Evolutionary conservation across 2,329 filamentous ascomycete genomes (phyloP).

Genomic region (Plenodomus lindquistii): DNA sequence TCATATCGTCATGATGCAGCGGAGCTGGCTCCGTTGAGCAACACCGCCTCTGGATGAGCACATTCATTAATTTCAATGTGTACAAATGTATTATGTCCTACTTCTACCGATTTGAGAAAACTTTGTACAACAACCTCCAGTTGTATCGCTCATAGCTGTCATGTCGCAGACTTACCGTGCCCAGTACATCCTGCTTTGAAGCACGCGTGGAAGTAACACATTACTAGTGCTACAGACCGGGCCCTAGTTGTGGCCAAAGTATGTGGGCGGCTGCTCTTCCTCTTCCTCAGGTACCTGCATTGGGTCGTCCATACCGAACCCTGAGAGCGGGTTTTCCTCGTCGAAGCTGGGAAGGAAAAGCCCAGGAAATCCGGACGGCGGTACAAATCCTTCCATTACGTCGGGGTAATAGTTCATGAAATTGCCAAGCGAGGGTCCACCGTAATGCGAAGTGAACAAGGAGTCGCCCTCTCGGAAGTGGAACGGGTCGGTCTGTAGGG

Average conservation of each 20-base stretch:
- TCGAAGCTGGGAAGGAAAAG: conserved; percentile 21
- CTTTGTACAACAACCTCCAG: too few relatives aligned
- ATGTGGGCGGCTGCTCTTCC: not conserved
- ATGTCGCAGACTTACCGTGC: too few relatives aligned
- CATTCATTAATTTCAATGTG: too few relatives aligned
- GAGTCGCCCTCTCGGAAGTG: not conserved
- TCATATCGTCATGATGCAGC: not conserved
- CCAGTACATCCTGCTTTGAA: not conserved
- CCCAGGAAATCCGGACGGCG: conserved; percentile 5
- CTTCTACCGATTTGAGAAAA: too few relatives aligned
- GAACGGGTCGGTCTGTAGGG: not conserved
- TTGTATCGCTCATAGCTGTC: too few relatives aligned
- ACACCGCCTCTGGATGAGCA: not conserved
- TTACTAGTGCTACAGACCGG: not conserved
- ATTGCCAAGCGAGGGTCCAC: not conserved
- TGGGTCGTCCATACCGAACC: not conserved
- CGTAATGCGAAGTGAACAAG: not conserved
- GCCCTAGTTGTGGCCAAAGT: not conserved
- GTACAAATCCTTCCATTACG: not conserved
- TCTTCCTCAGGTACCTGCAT: not conserved
- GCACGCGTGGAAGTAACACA: not conserved
- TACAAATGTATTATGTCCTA: too few relatives aligned
- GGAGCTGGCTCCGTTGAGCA: not conserved
- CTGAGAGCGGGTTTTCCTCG: conserved; percentile 13
- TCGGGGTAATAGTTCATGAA: not conserved